Evolutionary conservation across 257 asterid genomes (phyloP).

Genomic region (Eustoma russellianum): DNA sequence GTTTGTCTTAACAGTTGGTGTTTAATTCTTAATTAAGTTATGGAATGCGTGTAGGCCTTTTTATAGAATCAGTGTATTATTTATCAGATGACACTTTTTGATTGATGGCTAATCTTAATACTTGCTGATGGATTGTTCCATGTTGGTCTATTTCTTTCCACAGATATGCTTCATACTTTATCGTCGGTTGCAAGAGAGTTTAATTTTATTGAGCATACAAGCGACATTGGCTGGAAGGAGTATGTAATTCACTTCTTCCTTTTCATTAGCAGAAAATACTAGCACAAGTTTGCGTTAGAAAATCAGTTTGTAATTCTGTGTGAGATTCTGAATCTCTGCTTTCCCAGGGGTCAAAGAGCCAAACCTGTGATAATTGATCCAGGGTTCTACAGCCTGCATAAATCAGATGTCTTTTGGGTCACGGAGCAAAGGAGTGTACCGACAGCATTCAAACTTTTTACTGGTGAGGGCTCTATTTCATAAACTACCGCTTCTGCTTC

Average conservation of each 20-base stretch:
- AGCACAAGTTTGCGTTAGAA: background rate
- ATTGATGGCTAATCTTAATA: background rate
- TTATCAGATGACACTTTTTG: no score
- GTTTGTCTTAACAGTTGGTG: no score
- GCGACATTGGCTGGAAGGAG: conserved; percentile 76
- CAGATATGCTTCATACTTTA: conserved; percentile 60
- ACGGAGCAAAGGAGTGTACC: conserved; percentile 50
- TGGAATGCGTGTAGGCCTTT: no score
- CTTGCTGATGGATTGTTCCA: background rate
- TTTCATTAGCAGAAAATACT: background rate
- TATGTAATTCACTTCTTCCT: conserved; percentile 22
- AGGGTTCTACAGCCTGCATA: conserved; percentile 52
- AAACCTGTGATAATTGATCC: conserved; percentile 73
- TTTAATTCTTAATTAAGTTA: no score
- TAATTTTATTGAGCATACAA: conserved; percentile 71
- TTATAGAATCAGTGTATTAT: no score
- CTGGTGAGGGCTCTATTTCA: conserved; percentile 29
- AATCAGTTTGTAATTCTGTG: background rate
- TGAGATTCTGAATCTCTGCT: conserved; percentile 3
- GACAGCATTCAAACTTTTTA: conserved; percentile 59
- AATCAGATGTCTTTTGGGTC: conserved; percentile 58
- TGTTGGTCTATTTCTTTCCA: conserved; percentile 5
- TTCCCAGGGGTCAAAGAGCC: conserved; percentile 51
- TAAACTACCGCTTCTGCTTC: no score
- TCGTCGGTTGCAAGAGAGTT: conserved; percentile 57